Conservation (phyloP, 2,329 filamentous ascomycete genomes). For the Neofusicoccum sp. region DNA sequence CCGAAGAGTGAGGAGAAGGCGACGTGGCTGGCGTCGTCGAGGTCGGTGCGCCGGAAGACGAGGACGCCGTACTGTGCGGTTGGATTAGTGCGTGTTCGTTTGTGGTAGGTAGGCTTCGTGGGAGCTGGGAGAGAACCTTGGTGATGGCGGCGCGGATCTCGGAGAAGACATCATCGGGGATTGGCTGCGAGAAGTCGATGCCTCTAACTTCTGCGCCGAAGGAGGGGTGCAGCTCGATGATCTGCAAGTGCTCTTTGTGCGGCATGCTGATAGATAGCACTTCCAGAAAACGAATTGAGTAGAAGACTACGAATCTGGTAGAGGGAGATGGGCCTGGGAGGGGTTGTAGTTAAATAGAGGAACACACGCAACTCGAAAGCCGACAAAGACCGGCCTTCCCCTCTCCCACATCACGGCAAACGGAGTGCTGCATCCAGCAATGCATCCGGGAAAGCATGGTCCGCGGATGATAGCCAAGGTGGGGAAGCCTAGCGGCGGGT, state of each 20-base stretch:
- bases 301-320: not conserved
- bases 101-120: not conserved
- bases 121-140: slow-evolving; percentile 28
- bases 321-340: too few species aligned
- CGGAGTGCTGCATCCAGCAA: not conserved
- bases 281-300: too few species aligned
- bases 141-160: slow-evolving; percentile 37
- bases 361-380: not conserved
- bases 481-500: not conserved
- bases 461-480: not conserved
- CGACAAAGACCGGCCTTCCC: not conserved
- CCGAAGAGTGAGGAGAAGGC: slow-evolving; percentile 52
- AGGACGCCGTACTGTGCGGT: slow-evolving; percentile 50
- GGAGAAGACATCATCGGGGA: slow-evolving; percentile 34
- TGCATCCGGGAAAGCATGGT: not conserved
- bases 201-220: slow-evolving; percentile 41
- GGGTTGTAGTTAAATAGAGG: not conserved
- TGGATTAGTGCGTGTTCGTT: too few species aligned
- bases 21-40: slow-evolving; percentile 54
- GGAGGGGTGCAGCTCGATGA: slow-evolving; percentile 36
- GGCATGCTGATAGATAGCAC: not conserved
- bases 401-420: not conserved
- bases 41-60: slow-evolving; percentile 51
- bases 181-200: slow-evolving; percentile 35
- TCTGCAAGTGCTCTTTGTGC: slow-evolving; percentile 24